These are phyloP conservation scores for Lactarius vividus DNA, from an alignment of 768 basidiomycete genomes.

Conservation along the genomic window DNA sequence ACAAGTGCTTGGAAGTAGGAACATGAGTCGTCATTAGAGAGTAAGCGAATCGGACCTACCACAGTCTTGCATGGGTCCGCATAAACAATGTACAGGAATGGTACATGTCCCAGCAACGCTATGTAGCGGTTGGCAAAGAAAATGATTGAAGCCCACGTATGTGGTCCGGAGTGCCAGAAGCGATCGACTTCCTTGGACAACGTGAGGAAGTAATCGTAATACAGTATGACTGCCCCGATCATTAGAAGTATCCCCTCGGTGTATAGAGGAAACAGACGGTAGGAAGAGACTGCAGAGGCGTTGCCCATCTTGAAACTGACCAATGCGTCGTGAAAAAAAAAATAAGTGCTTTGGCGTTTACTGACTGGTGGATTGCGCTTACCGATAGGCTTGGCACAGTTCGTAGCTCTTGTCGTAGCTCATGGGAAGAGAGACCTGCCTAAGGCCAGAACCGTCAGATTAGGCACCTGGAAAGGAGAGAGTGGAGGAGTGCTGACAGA, in stretches of 20 bases:
- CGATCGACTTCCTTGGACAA: slow-evolving; percentile 41
- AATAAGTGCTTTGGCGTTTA: no score
- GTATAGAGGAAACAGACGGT: not conserved
- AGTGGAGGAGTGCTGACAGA: not conserved
- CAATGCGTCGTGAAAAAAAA: not conserved
- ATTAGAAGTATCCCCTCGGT: not conserved
- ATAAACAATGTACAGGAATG: slow-evolving; percentile 21
- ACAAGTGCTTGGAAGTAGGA: not conserved
- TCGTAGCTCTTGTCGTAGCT: not conserved
- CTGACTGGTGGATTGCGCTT: not conserved
- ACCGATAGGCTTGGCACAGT: not conserved
- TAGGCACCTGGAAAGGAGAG: not conserved
- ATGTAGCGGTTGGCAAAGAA: slow-evolving; percentile 31
- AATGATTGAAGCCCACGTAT: slow-evolving; percentile 23
- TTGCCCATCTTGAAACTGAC: not conserved
- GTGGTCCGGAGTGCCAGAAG: slow-evolving; percentile 38
- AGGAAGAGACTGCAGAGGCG: not conserved
- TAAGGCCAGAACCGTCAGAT: not conserved
- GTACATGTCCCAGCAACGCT: slow-evolving; percentile 28
- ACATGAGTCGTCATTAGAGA: not conserved
- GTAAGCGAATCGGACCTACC: slow-evolving; percentile 1
- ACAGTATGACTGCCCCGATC: slow-evolving; percentile 31
- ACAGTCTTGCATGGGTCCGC: not conserved
- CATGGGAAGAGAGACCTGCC: not conserved
- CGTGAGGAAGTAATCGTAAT: slow-evolving; percentile 49